phyloP scores from a whole-genome alignment of 441 rosid genomes.

The Eutrema salsugineum region DNA sequence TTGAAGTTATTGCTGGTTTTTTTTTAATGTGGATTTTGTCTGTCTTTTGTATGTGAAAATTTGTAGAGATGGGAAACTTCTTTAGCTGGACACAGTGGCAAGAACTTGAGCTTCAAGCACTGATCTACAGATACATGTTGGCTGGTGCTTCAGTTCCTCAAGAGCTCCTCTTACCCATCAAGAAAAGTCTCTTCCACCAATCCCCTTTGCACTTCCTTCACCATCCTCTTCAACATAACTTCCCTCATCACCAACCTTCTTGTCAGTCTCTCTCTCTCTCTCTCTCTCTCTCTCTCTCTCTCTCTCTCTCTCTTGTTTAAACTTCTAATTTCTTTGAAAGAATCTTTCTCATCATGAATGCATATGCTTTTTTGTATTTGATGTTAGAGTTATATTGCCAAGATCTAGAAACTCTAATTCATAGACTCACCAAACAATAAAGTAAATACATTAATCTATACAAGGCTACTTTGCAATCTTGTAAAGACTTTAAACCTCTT shows the following conservation, averaged over 20 bases:
- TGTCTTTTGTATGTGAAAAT: background rate
- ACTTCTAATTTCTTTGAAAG: background rate
- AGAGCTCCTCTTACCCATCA: conserved; percentile 76
- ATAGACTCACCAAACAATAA: background rate
- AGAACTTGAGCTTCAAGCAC: conserved; percentile 88
- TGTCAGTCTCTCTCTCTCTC: conserved; percentile 33
- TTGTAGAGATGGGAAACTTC: conserved; percentile 60
- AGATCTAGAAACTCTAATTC: conserved; percentile 13
- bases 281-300: conserved; percentile 1
- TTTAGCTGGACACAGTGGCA: conserved; percentile 88
- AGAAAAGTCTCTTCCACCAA: conserved; percentile 59
- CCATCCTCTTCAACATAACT: conserved; percentile 51
- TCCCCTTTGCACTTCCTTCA: conserved; percentile 55
- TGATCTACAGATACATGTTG: conserved; percentile 81
- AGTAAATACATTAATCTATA: background rate
- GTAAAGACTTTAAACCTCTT: background rate
- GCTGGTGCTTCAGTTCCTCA: conserved; percentile 85
- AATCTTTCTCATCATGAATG: background rate
- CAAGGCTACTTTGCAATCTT: background rate
- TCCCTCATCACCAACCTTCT: conserved; percentile 64
- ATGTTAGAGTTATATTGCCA: conserved; percentile 6
- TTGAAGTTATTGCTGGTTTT: background rate
- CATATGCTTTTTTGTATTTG: background rate
- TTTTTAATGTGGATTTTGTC: background rate
- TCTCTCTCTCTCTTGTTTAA: background rate